Evolutionary conservation across 2,329 filamentous ascomycete genomes (phyloP).

Genomic region (Neofusicoccum sp.): DNA sequence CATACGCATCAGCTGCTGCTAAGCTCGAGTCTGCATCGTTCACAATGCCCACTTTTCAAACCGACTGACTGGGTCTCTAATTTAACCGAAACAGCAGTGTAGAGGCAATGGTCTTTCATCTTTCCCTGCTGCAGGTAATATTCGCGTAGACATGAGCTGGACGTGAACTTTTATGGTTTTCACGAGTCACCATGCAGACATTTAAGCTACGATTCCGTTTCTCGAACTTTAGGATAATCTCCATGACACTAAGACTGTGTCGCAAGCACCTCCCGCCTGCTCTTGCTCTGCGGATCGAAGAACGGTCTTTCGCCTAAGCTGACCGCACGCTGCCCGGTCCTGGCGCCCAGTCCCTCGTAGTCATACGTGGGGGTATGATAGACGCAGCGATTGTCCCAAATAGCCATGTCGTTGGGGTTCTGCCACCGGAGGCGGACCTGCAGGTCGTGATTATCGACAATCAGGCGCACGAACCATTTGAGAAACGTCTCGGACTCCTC

Average conservation of each 20-base stretch:
- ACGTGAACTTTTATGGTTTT: too few relatives aligned
- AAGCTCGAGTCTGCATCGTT: too few relatives aligned
- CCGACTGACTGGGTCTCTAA: too few relatives aligned
- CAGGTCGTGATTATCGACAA: slow-evolving; percentile 51
- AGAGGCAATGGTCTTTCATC: too few relatives aligned
- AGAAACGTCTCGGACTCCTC: slow-evolving; percentile 45
- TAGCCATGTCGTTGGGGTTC: slow-evolving; percentile 53
- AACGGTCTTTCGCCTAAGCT: slow-evolving; percentile 57
- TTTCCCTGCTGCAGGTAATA: too few relatives aligned
- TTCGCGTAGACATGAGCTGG: too few relatives aligned
- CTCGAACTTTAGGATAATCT: not conserved
- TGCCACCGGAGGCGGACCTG: slow-evolving; percentile 53
- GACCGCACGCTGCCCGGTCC: slow-evolving; percentile 54
- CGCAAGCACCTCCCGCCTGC: slow-evolving; percentile 42
- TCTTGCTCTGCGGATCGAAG: slow-evolving; percentile 50
- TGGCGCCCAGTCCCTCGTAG: slow-evolving; percentile 52
- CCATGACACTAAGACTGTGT: not conserved
- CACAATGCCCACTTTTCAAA: too few relatives aligned
- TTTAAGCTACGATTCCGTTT: too few relatives aligned
- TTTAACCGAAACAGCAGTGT: too few relatives aligned
- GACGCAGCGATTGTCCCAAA: slow-evolving; percentile 65
- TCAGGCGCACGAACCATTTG: slow-evolving; percentile 42
- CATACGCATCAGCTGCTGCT: too few relatives aligned
- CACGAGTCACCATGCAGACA: too few relatives aligned
- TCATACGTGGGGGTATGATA: slow-evolving; percentile 64